Evolutionary conservation across 106 monocot genomes (phyloP).

Genomic region (Dioscorea alata): DNA sequence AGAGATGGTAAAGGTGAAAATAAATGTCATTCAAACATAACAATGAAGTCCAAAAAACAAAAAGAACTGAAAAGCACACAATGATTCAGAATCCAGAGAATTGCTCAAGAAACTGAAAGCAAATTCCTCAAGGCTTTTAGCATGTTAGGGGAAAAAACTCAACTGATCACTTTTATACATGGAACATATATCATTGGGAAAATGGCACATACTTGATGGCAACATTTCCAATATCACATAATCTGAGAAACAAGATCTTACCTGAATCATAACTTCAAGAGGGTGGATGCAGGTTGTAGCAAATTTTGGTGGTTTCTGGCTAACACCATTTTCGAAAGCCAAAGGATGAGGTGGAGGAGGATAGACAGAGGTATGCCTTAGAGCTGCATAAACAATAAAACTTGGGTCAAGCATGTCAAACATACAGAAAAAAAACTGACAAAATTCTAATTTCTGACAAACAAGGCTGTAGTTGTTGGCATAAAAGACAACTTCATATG

Average conservation of each 20-base stretch:
- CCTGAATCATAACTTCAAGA: constrained; percentile 92
- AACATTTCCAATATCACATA: too few relatives aligned
- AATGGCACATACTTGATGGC: too few relatives aligned
- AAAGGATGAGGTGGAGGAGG: constrained; percentile 90
- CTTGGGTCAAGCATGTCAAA: background rate
- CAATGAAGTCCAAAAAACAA: background rate
- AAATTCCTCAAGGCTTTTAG: too few relatives aligned
- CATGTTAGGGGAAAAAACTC: too few relatives aligned
- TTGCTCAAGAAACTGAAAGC: too few relatives aligned
- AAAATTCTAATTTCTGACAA: too few relatives aligned
- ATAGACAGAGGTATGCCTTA: constrained; percentile 71
- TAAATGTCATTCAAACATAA: background rate
- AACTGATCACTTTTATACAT: too few relatives aligned
- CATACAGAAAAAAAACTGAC: background rate
- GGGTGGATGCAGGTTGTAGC: constrained; percentile 61
- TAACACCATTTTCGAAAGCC: constrained; percentile 47
- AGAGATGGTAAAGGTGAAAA: background rate
- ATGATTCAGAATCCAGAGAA: too few relatives aligned
- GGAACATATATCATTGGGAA: too few relatives aligned
- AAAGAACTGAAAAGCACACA: background rate
- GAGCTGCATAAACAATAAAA: constrained; percentile 36
- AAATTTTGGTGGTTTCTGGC: constrained; percentile 29
- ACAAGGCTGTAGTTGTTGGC: background rate
- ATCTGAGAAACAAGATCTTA: constrained; percentile 13
- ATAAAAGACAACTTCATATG: too few relatives aligned